A percentile compares a stretch with the other conserved stretches of the same genome.
phyloP scores from a whole-genome alignment of 2,329 filamentous ascomycete genomes.

The Apiospora phragmitis region DNA sequence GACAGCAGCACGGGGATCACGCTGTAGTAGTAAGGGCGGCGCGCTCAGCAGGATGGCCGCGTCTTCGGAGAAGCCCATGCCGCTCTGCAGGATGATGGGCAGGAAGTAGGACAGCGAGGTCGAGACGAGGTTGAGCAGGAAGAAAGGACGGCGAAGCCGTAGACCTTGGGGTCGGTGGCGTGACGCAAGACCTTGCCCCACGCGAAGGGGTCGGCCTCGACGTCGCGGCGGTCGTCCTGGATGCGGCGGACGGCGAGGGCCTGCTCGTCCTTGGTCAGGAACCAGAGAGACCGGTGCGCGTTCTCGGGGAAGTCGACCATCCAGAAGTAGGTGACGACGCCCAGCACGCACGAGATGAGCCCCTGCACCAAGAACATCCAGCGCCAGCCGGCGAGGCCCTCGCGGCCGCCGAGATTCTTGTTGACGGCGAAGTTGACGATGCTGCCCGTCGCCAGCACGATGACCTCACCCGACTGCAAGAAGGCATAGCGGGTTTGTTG shows the following conservation, averaged over 20 bases:
- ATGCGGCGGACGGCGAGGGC: constrained; percentile 58
- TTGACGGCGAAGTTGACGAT: constrained; percentile 73
- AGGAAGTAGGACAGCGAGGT: constrained; percentile 67
- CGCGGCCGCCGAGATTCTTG: constrained; percentile 52
- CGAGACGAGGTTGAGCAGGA: constrained; percentile 66
- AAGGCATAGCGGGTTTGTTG: constrained; percentile 67
- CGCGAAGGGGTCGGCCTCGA: constrained; percentile 55
- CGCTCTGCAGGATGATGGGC: constrained; percentile 58
- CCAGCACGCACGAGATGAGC: constrained; percentile 58
- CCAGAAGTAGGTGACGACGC: constrained; percentile 66
- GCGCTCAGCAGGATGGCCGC: constrained; percentile 62
- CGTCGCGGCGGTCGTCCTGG: constrained; percentile 61
- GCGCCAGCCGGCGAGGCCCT: constrained; percentile 62
- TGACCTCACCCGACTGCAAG: constrained; percentile 64
- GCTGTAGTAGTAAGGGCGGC: constrained; percentile 69
- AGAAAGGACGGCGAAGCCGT: constrained; percentile 67
- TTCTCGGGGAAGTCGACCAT: constrained; percentile 70
- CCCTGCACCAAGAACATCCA: constrained; percentile 72
- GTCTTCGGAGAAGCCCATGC: constrained; percentile 54
- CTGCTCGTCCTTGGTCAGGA: constrained; percentile 57
- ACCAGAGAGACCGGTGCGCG: constrained; percentile 55
- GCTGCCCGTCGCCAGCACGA: constrained; percentile 63
- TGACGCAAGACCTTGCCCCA: constrained; percentile 56
- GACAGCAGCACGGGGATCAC: constrained; percentile 64
- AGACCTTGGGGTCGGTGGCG: constrained; percentile 61